Evolutionary conservation across 2,329 filamentous ascomycete species (phyloP), one percentile per base, ranked within the genome.

Genomic region (Moelleriella libera): DNA sequence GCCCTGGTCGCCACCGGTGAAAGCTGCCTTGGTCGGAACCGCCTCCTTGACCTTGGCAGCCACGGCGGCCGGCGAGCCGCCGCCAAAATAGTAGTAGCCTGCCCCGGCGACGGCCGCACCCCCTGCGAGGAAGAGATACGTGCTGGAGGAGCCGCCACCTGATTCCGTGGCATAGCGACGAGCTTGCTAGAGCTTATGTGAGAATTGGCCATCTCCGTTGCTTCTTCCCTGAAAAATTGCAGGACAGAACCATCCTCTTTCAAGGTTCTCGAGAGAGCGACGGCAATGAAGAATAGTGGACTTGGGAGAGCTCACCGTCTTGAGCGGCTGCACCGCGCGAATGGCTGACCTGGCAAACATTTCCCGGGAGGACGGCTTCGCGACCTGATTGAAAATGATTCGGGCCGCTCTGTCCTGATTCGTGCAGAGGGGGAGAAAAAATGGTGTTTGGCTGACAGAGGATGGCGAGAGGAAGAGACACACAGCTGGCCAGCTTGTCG

Each of bases 1-100:
- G 55, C 88, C 89, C 68, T 96, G 88, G 52, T 94, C 87, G 54
- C 87, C 88, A 55, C 90, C 89, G 34, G 76, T 85, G 65, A 97
- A 74, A 43, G 76, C 68, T 29, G 73, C 65, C 63, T 69, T 68
- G 47, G 64, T 64, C 37, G 62, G 65, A 41, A 66, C 48, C 30
- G 60, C 58, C 41, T 64, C 61, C 54, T 67, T 70, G 39, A 67
- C 70, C 55, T 74, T 73, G 41, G 66, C 70, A 58, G 80, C 82
- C 30, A 72, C 75, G 11, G 74, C 63, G 48, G 32, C 32, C 7
- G 58, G 68, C 71, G 68, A 65, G 68, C 66, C 69, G 57, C 67
- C 61, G 52, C 71, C 67, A 64, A 74, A 81, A 64, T 75, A 81
- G 66, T 75, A 82, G 63, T 72, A 74, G 46, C 66, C 76, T 34